Evolutionary conservation across 176 grass and related monocot genomes (phyloP), one percentile per base, ranked within the genome.

Genomic region (maize (Zea mays)): DNA sequence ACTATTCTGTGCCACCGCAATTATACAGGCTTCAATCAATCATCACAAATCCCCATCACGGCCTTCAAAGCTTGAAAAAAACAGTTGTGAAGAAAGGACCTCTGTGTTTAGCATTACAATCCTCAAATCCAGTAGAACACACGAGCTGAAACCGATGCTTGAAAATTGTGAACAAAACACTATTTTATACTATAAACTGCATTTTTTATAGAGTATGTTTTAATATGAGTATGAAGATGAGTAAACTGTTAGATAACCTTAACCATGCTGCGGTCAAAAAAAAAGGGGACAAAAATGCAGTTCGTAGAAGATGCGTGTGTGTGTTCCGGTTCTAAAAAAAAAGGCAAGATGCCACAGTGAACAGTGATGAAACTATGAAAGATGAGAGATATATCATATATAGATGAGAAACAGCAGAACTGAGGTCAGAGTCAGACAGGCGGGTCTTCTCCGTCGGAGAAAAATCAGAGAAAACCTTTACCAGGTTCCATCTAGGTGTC

Each of bases 21-120:
- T 62, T 52, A 62, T 45, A 52, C 62, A 67, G 16, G 69, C 61
- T 62, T 42, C 46, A 55, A 67, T 74, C 74, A 67, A 67, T 74
- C 74, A 67, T 79, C 60, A 68, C 16, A 40, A 61, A 79, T 60
- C 61, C 42, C 51, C 80, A 79, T 62, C 37, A 74, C 54, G 43
- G 16, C 20, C 63, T 20, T 69, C 11, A 46, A 73, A 79, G 55
- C 1, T 69, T 10, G 65, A 44, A 44, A 19, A 19, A 42, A 1
- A 12, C 7, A 43, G 38, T 10, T 4, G 84, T 63, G 70, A 62
- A 76, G 54, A 40, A 12, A 63, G 9, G 39, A 37, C 74, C 21
- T 10, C 20, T 36, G 4, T 49, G 21, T 15, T 74, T 74, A 48
- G 2, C 34, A 14, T 73, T 8, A 66, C 49, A 17, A 15, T 39